These are phyloP conservation scores for Aureobasidium vineae DNA, from an alignment of 2,329 filamentous ascomycete genomes.

Conservation along the genomic window DNA sequence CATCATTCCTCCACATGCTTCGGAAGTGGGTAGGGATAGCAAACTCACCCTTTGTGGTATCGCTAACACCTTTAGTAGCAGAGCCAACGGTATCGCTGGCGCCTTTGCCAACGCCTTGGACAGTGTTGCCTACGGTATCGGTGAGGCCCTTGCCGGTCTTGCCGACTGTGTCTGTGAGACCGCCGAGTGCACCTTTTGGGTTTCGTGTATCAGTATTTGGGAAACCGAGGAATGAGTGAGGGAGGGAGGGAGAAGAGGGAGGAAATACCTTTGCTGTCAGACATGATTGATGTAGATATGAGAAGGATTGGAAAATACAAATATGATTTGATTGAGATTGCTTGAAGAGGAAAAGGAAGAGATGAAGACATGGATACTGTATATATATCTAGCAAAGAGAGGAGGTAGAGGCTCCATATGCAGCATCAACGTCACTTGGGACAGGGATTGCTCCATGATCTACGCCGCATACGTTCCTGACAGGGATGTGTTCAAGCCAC, in stretches of 20 bases:
- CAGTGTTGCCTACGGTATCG: slow-evolving; percentile 36
- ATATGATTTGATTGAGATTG: too few species aligned
- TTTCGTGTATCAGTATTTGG: background rate
- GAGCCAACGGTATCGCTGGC: slow-evolving; percentile 27
- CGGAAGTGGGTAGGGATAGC: too few species aligned
- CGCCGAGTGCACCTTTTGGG: slow-evolving; percentile 27
- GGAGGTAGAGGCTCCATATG: background rate
- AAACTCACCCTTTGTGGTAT: slow-evolving; percentile 30
- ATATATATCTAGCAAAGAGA: background rate
- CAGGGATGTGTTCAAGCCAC: background rate
- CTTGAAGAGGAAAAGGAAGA: too few species aligned
- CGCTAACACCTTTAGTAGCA: slow-evolving; percentile 28
- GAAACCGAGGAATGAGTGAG: background rate
- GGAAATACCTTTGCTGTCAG: background rate
- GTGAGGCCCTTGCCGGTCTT: slow-evolving; percentile 34
- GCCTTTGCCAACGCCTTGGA: slow-evolving; percentile 30
- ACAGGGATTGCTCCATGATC: slow-evolving; percentile 7
- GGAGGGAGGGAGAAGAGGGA: background rate
- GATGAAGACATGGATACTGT: background rate
- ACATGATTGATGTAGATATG: background rate
- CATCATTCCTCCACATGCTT: too few species aligned
- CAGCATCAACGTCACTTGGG: background rate
- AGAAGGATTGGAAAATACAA: background rate
- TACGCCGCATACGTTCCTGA: slow-evolving; percentile 5
- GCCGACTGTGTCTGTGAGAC: slow-evolving; percentile 40